Conservation (phyloP, 371 early-diverging fungal genomes). For the Zopfochytrium polystomum region DNA sequence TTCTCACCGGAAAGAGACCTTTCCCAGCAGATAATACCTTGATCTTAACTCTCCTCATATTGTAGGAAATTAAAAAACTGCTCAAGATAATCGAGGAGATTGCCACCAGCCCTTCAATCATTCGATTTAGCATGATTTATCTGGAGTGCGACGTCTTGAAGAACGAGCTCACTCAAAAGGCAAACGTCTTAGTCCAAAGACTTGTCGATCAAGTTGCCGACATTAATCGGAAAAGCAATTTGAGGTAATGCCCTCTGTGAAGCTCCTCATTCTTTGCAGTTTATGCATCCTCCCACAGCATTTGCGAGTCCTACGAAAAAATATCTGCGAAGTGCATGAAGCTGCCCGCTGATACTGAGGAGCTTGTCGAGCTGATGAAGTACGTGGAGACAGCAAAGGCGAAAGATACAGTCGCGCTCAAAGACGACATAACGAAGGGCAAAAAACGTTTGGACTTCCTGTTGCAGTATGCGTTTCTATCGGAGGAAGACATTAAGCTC, state of each 20-base stretch:
- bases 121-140: constrained; percentile 50
- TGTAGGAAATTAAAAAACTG: constrained; percentile 54
- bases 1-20: constrained; percentile 1
- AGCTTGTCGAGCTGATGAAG: constrained; percentile 55
- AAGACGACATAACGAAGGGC: constrained; percentile 52
- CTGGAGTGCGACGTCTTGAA: constrained; percentile 53
- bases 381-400: constrained; percentile 51
- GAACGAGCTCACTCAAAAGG: constrained; percentile 47
- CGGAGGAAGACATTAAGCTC: constrained; percentile 57
- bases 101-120: constrained; percentile 39
- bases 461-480: constrained; percentile 52
- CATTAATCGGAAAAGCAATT: constrained; percentile 49
- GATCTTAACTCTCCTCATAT: constrained; percentile 8
- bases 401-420: constrained; percentile 43
- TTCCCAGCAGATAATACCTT: constrained; percentile 5
- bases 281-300: constrained; percentile 21
- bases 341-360: constrained; percentile 51
- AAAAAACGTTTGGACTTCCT: constrained; percentile 53
- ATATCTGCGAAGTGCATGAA: constrained; percentile 56
- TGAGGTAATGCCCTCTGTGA: constrained; percentile 23
- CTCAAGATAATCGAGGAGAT: constrained; percentile 51
- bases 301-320: constrained; percentile 55
- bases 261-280: not conserved
- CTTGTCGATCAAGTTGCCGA: constrained; percentile 59
- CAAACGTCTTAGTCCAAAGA: constrained; percentile 50